Evolutionary conservation across 1,284 basidiomycete species (phyloP).

Genomic region (Moesziomyces sp.): DNA sequence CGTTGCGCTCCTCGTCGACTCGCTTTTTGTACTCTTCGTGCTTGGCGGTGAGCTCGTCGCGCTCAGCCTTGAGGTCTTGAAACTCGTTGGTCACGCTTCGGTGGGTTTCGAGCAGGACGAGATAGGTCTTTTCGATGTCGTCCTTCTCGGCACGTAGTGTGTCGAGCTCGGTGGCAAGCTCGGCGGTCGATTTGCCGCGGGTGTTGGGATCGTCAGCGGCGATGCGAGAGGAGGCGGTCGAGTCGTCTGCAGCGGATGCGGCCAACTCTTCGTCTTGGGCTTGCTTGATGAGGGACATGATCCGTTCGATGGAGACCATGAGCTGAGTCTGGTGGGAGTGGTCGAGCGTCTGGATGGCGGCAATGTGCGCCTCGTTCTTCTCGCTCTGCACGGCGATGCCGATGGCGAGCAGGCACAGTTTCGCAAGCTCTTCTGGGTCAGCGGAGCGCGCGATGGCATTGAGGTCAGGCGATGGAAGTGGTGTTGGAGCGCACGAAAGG

Average conservation of each 20-base stretch:
- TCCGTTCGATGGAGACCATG: slow-evolving; percentile 75
- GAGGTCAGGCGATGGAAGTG: slow-evolving; percentile 52
- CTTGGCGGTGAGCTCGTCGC: slow-evolving; percentile 31
- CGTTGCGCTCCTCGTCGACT: slow-evolving; percentile 45
- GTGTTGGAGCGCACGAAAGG: slow-evolving; percentile 32
- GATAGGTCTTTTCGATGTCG: slow-evolving; percentile 80
- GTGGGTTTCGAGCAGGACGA: slow-evolving; percentile 80
- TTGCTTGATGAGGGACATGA: slow-evolving; percentile 41
- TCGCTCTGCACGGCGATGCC: slow-evolving; percentile 86
- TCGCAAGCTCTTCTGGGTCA: slow-evolving; percentile 75
- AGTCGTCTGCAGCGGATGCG: slow-evolving; percentile 20
- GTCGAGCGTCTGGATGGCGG: slow-evolving; percentile 81
- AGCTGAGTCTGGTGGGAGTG: slow-evolving; percentile 81
- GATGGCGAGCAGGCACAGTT: slow-evolving; percentile 84
- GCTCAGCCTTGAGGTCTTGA: slow-evolving; percentile 51
- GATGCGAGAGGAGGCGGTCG: slow-evolving; percentile 13
- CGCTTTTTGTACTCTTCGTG: slow-evolving; percentile 44
- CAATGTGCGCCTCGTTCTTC: slow-evolving; percentile 81
- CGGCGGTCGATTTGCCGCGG: slow-evolving; percentile 23
- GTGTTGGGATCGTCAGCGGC: slow-evolving; percentile 8
- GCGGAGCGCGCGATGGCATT: slow-evolving; percentile 78
- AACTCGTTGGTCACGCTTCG: slow-evolving; percentile 76
- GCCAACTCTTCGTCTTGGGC: slow-evolving; percentile 31
- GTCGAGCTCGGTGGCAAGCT: slow-evolving; percentile 79
- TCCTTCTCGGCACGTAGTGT: slow-evolving; percentile 52